Evolutionary conservation across 352 stramenopile species (phyloP).

Genomic region (Phytophthora pisi): DNA sequence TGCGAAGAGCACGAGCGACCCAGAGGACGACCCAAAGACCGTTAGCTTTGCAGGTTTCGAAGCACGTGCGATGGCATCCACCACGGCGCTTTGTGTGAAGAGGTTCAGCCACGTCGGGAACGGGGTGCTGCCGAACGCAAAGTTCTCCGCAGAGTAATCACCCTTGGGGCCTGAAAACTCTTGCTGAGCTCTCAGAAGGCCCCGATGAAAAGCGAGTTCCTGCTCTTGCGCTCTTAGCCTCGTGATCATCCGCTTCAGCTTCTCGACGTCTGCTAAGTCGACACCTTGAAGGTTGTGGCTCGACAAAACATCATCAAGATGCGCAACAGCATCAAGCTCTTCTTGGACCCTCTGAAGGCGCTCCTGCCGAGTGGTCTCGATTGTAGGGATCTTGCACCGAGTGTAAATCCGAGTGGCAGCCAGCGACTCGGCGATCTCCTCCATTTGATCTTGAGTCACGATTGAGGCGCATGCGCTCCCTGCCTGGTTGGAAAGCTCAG

Average conservation of each 20-base stretch:
- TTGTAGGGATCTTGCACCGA: conserved; percentile 16
- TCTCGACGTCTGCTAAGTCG: conserved; percentile 3
- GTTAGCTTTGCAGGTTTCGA: conserved; percentile 19
- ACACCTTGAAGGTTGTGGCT: conserved; percentile 7
- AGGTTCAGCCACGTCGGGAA: conserved; percentile 53
- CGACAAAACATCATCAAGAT: conserved; percentile 20
- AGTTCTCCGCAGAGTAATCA: conserved; percentile 53
- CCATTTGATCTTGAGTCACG: conserved; percentile 12
- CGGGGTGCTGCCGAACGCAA: conserved; percentile 63
- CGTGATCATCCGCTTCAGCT: conserved; percentile 25
- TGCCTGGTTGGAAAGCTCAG: background rate
- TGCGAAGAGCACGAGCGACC: conserved; percentile 60
- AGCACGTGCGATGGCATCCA: conserved; percentile 8
- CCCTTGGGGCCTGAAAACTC: conserved; percentile 8
- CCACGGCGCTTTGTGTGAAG: conserved; percentile 24
- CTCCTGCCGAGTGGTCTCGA: conserved; percentile 20
- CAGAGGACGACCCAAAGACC: conserved; percentile 63
- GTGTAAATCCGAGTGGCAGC: conserved; percentile 12
- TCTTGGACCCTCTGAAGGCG: conserved; percentile 4
- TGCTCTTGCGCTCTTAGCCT: conserved; percentile 37
- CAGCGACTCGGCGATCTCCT: conserved; percentile 18
- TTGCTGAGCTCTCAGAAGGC: conserved; percentile 33
- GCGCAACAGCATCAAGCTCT: conserved; percentile 22
- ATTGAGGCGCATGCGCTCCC: background rate
- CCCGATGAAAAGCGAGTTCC: conserved; percentile 40